Base-by-base conservation (phyloP, 192 early-diverging fungal species). In the Umbelopsis sp. region DNA sequence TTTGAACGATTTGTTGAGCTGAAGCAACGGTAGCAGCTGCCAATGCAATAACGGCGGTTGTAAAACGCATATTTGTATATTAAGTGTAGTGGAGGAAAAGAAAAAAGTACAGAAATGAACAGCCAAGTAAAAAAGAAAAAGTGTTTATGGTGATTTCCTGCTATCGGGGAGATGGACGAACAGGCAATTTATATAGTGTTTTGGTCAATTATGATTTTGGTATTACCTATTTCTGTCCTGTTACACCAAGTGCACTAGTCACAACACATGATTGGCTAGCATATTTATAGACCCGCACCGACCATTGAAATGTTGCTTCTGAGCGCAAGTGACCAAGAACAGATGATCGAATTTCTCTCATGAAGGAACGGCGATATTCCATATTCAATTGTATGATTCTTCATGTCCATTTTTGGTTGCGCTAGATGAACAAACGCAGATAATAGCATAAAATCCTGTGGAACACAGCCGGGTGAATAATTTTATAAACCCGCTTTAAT, bases 1-100 rank as follows among this genome's bases (percentile, higher is more conserved):
- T 65, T 44, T 73, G 68, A 25, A 68, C 68, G 46, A 78, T 65
- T 53, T 78, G 76, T 33, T 61, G 55, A 61, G 55, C 55, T 15
- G 55, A 33, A 35, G 55, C 30, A 35, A 30, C 55, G 16, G 55
- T 25, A 16, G 25, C 33, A 4, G 30, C 55, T 30, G 25, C 55
- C 11, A 61, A 15, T 8, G 55, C 30, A 35, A 25, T 35, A 25
- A 35, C 3, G 30, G 30, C 33, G 2, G 55, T 37, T 35, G 55
- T 35, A 1, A 61, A 61, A 61, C 55, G 55, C 55, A 61, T 58
- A 58, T 37, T 11, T 16, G 23, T 27, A 55, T 22, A 41, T 41
- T 41, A 41, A 1, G 5, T 41, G 25, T 3, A 61, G 30, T 35
- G 55, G 55, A 61, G 15, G 30, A 30, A 30, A 61, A 61, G 16